A percentile compares a stretch with the other conserved stretches of the same genome.
Evolutionary conservation across 192 early-diverging fungal genomes (phyloP).

Genomic region (Backusella tuberculispora): DNA sequence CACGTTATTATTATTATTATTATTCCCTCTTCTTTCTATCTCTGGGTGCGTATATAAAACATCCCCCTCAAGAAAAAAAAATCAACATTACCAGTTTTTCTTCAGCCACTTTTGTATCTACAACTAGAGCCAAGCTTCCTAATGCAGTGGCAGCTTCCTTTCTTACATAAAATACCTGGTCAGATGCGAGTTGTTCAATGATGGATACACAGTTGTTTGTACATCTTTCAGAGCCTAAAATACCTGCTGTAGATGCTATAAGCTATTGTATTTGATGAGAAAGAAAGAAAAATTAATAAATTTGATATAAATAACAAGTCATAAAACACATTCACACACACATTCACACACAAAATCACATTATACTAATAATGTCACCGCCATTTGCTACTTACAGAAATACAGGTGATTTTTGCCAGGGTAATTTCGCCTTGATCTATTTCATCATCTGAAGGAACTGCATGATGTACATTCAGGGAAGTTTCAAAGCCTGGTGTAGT

Average conservation of each 20-base stretch:
- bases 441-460: slow-evolving; percentile 23
- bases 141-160: slow-evolving; percentile 53
- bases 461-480: not conserved
- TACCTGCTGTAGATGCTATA: slow-evolving; percentile 45
- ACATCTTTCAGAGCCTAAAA: slow-evolving; percentile 52
- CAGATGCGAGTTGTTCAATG: slow-evolving; percentile 48
- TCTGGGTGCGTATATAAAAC: not conserved
- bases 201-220: slow-evolving; percentile 49
- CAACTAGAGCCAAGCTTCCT: slow-evolving; percentile 44
- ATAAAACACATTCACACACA: not conserved
- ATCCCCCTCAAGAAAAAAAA: slow-evolving; percentile 19
- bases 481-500: slow-evolving; percentile 35
- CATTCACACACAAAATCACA: not conserved
- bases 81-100: slow-evolving; percentile 46
- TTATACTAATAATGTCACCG: not conserved
- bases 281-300: not conserved
- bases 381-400: slow-evolving; percentile 34
- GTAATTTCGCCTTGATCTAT: slow-evolving; percentile 42
- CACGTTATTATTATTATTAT: not conserved
- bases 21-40: not conserved
- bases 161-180: slow-evolving; percentile 58
- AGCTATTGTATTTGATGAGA: slow-evolving; percentile 37
- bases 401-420: slow-evolving; percentile 43
- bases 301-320: not conserved
- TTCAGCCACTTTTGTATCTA: slow-evolving; percentile 38